Conservation (phyloP, 139 green algal species). For the Pycnococcus provasolii region DNA sequence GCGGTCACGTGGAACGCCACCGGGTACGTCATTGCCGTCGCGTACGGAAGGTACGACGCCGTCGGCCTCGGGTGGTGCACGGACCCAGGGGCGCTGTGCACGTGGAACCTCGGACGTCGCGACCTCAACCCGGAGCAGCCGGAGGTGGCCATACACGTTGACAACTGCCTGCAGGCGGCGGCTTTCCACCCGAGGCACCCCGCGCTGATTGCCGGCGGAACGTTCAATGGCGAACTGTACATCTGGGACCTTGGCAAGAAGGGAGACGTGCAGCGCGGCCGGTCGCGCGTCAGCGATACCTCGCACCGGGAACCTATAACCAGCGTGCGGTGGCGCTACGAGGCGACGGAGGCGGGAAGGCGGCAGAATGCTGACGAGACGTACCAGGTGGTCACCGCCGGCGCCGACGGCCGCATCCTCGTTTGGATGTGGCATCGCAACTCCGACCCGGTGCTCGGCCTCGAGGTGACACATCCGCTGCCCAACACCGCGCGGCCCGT, state of each 20-base stretch:
- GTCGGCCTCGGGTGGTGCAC: constrained; percentile 41
- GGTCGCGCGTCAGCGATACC: constrained; percentile 19
- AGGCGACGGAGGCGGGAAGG: constrained; percentile 13
- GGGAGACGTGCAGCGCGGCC: constrained; percentile 35
- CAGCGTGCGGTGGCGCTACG: constrained; percentile 7
- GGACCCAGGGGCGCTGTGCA: constrained; percentile 36
- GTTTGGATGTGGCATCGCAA: constrained; percentile 35
- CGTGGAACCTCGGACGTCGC: constrained; percentile 48
- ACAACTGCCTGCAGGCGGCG: constrained; percentile 45
- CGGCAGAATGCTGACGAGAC: constrained; percentile 43
- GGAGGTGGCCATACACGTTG: constrained; percentile 34
- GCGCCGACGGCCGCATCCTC: constrained; percentile 56
- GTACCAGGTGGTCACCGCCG: constrained; percentile 49
- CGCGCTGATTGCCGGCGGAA: constrained; percentile 48
- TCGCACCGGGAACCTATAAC: constrained; percentile 24
- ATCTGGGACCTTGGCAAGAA: constrained; percentile 50
- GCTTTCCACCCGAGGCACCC: constrained; percentile 50
- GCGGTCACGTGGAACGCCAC: constrained; percentile 1
- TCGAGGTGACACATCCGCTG: no score
- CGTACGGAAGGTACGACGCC: constrained; percentile 42
- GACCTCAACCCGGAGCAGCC: constrained; percentile 32
- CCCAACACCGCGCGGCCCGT: no score
- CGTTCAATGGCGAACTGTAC: constrained; percentile 52
- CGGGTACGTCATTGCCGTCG: constrained; percentile 1
- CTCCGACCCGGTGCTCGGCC: background rate